Evolutionary conservation across 2,329 filamentous ascomycete species (phyloP), one percentile per base, ranked within the genome.

Genomic region (Dothideomycetes sp.): DNA sequence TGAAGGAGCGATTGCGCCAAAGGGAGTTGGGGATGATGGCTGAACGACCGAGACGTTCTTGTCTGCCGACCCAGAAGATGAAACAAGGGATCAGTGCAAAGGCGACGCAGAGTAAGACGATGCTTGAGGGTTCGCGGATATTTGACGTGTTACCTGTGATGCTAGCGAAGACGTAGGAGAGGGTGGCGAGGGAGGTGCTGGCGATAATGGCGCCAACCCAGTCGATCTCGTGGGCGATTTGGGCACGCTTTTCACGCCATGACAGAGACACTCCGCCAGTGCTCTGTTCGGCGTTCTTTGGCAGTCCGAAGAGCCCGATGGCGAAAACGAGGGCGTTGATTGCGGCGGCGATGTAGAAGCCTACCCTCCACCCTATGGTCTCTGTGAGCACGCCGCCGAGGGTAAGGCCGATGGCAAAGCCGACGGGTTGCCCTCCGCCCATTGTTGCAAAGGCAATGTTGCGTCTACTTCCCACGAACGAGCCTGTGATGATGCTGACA

Each of bases 1-100:
- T 68, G 48, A 80, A 81, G 3, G 69, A 55, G 0, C 55, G 52
- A 33, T 75, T 77, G n/a, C 58, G 64, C 77, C 77, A 81, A 0
- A 81, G 56, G 0, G 66, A 68, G 51, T 80, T 79, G 0, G 77
- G 77, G 16, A 81, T 78, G 5, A 81, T 52, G 0, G 74, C 74
- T 4, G 73, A 68, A 2, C 59, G 61, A 9, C 61, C 59, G 0
- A 53, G 49, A 9, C 55, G 58, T 35, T 70, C 67, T 36, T 70
- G 71, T 2, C 62, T 58, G 14, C 64, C 61, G 35, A 75, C 65
- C 75, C 75, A 80, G 8, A 59, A 50, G 33, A 71, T 55, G 50
- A 80, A 80, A 0, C 56, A 49, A 0, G 68, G 66, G 3, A 76
- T 52, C 2, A 66, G 47, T 3, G 60, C 46, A 2, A 66, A 44